Percentiles rank a stretch among this genome's conserved stretches.
phyloP scores from a whole-genome alignment of 768 basidiomycete genomes.

The Pilatotrama ljubarskyi region DNA sequence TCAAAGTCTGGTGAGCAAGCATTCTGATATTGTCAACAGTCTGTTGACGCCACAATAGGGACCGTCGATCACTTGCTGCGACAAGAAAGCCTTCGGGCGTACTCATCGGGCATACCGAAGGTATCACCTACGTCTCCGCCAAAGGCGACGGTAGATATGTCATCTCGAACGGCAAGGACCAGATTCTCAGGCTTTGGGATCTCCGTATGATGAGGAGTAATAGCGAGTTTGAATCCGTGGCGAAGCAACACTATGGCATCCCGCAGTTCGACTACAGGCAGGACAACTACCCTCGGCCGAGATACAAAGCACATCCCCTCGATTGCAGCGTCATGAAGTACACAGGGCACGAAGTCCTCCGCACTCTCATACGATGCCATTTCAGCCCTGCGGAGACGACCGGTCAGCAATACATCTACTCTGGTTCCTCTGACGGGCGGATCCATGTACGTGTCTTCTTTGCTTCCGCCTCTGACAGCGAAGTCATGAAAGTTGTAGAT shows the following conservation, averaged over 20 bases:
- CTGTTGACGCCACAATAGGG: constrained; percentile 36
- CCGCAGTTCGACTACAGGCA: constrained; percentile 78
- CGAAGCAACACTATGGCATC: constrained; percentile 53
- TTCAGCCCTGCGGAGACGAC: constrained; percentile 95
- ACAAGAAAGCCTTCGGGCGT: constrained; percentile 84
- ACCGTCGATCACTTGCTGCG: constrained; percentile 48
- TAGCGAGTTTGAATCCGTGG: constrained; percentile 60
- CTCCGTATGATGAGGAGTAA: constrained; percentile 87
- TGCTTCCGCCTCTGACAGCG: background rate
- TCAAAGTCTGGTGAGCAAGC: constrained; percentile 90
- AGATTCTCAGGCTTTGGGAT: constrained; percentile 90
- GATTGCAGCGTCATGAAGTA: constrained; percentile 97
- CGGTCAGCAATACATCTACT: constrained; percentile 91
- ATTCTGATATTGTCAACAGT: background rate
- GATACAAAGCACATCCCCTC: constrained; percentile 66
- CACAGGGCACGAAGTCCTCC: constrained; percentile 84
- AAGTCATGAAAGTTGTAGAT: constrained; percentile 51
- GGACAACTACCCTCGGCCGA: constrained; percentile 65
- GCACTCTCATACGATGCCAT: constrained; percentile 93
- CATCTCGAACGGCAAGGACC: constrained; percentile 96
- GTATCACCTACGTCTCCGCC: constrained; percentile 91
- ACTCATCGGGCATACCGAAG: constrained; percentile 93
- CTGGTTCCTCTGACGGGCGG: constrained; percentile 83
- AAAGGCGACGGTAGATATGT: constrained; percentile 97
- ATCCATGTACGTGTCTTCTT: constrained; percentile 62